These are phyloP conservation scores for Eurotiales sp. DNA, from an alignment of 2,329 filamentous ascomycete species.

Conservation along the genomic window DNA sequence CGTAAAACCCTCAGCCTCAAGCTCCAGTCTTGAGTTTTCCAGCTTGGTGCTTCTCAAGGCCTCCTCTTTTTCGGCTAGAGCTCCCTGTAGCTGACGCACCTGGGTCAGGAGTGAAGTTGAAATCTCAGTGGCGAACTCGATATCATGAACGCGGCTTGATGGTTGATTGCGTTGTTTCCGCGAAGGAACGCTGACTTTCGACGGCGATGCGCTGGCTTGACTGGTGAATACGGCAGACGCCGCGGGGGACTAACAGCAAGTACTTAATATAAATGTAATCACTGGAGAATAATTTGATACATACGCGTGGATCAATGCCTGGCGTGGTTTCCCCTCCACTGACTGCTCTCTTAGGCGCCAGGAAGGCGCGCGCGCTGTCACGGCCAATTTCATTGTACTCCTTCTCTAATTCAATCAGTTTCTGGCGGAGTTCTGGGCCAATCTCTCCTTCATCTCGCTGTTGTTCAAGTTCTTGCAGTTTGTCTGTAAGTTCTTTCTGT, in stretches of 20 bases:
- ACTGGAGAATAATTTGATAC: background rate
- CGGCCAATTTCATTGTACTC: conserved; percentile 93
- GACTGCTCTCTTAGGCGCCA: conserved; percentile 75
- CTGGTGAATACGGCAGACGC: conserved; percentile 78
- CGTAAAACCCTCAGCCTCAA: conserved; percentile 73
- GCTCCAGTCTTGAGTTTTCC: conserved; percentile 75
- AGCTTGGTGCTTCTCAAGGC: conserved; percentile 69
- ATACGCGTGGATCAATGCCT: conserved; percentile 44
- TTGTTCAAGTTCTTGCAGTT: conserved; percentile 78
- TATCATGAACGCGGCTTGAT: conserved; percentile 83
- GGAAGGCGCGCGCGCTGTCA: conserved; percentile 82
- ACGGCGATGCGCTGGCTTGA: conserved; percentile 79
- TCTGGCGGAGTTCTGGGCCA: conserved; percentile 74
- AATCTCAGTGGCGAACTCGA: conserved; percentile 97
- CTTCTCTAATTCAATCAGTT: conserved; percentile 80
- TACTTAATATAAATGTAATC: conserved; percentile 4
- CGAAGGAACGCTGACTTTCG: conserved; percentile 82
- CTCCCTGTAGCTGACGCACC: conserved; percentile 80
- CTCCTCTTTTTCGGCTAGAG: conserved; percentile 85
- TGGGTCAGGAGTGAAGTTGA: conserved; percentile 92
- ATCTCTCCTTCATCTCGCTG: conserved; percentile 73
- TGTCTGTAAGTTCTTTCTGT: conserved; percentile 75
- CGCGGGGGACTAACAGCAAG: conserved; percentile 56
- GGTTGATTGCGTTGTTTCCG: conserved; percentile 88
- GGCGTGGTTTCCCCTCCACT: conserved; percentile 62